Conservation (phyloP, 1,139 yeast genomes). For the Blastobotrys aristatus region DNA sequence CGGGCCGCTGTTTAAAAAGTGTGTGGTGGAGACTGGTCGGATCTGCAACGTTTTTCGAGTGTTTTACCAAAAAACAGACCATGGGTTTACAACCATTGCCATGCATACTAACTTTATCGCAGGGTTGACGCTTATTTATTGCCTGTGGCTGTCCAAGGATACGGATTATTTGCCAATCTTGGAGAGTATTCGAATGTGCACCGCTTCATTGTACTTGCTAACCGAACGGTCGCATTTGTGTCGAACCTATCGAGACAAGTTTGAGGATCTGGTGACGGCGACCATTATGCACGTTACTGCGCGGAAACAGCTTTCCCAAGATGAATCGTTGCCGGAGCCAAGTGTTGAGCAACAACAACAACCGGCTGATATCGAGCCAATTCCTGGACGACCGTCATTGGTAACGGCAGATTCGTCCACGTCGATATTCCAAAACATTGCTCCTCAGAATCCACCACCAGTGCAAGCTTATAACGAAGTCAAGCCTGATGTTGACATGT, state of each 20-base stretch:
- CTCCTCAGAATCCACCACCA: conserved; percentile 1
- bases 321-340: background rate
- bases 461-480: background rate
- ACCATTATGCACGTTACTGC: conserved; percentile 38
- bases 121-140: conserved; percentile 55
- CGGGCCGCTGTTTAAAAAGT: conserved; percentile 51
- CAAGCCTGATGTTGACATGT: conserved; percentile 4
- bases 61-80: conserved; percentile 51
- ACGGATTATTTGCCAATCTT: conserved; percentile 30
- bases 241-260: conserved; percentile 52
- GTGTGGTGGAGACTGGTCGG: conserved; percentile 62
- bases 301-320: conserved; percentile 11
- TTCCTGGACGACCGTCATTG: conserved; percentile 8
- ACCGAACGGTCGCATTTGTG: conserved; percentile 59
- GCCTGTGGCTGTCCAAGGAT: conserved; percentile 57
- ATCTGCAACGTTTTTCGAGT: conserved; percentile 54
- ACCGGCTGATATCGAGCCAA: background rate
- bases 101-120: conserved; percentile 60
- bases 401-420: conserved; percentile 14
- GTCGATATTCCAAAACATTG: conserved; percentile 14
- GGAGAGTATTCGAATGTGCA: conserved; percentile 56
- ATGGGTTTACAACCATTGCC: conserved; percentile 56
- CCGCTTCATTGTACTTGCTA: conserved; percentile 54
- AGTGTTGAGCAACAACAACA: background rate
- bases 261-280: conserved; percentile 55